Conservation (phyloP, 1,284 basidiomycete genomes). For the Neolentinus lepideus region DNA sequence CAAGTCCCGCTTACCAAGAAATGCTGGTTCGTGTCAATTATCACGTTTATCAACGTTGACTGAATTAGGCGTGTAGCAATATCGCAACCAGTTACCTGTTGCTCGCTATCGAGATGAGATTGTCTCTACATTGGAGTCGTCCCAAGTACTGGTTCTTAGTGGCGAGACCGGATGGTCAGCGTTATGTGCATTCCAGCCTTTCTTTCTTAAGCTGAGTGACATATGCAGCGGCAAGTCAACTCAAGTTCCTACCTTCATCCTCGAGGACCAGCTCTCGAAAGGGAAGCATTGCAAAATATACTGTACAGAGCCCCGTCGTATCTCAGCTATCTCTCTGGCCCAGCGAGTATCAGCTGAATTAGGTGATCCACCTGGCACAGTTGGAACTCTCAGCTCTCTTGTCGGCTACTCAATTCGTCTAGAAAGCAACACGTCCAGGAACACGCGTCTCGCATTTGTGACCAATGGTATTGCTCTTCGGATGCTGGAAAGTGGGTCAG, state of each 20-base stretch:
- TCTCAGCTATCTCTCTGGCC: slow-evolving; percentile 95
- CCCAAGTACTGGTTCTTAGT: slow-evolving; percentile 88
- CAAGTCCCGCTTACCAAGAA: slow-evolving; percentile 67
- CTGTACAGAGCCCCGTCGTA: slow-evolving; percentile 94
- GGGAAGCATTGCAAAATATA: slow-evolving; percentile 89
- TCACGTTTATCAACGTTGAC: not conserved
- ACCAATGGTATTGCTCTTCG: slow-evolving; percentile 96
- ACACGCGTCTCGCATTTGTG: slow-evolving; percentile 79
- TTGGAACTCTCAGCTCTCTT: slow-evolving; percentile 76
- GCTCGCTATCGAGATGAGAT: slow-evolving; percentile 80
- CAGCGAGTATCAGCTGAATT: slow-evolving; percentile 93
- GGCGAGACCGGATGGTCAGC: slow-evolving; percentile 94
- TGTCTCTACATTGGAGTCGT: slow-evolving; percentile 62
- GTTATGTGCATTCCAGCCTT: not conserved
- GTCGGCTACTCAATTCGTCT: slow-evolving; percentile 95
- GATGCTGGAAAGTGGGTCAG: slow-evolving; percentile 85
- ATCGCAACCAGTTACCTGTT: slow-evolving; percentile 82
- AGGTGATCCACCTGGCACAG: slow-evolving; percentile 78
- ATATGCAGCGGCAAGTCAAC: slow-evolving; percentile 87
- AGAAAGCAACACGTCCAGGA: slow-evolving; percentile 81
- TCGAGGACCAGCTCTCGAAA: slow-evolving; percentile 83
- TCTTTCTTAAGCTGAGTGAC: slow-evolving; percentile 4
- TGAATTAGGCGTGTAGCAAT: slow-evolving; percentile 31
- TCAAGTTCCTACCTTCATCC: slow-evolving; percentile 91
- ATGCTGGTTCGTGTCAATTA: slow-evolving; percentile 67